A percentile compares a stretch with the other conserved stretches of the same genome.
Conservation (phyloP, 371 early-diverging fungal species). For the Racocetra persica region DNA sequence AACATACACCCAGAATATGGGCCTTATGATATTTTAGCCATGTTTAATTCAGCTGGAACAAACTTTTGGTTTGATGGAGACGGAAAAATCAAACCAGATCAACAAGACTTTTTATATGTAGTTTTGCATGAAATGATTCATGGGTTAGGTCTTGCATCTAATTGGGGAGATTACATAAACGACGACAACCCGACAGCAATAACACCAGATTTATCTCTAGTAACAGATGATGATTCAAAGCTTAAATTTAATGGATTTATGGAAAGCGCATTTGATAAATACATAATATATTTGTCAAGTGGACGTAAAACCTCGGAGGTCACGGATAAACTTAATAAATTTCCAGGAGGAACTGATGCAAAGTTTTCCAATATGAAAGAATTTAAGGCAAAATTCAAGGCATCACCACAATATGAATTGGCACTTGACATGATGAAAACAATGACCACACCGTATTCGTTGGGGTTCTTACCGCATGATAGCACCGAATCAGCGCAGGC, state of each 20-base stretch:
- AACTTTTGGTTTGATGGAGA: slow-evolving; percentile 55
- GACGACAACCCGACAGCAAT: slow-evolving; percentile 28
- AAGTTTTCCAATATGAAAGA: not conserved
- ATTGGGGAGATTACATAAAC: slow-evolving; percentile 52
- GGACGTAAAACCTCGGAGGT: not conserved
- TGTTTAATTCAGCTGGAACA: slow-evolving; percentile 45
- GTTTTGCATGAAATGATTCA: slow-evolving; percentile 70
- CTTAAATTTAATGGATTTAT: slow-evolving; percentile 25
- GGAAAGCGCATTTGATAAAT: slow-evolving; percentile 42
- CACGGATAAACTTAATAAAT: slow-evolving; percentile 28
- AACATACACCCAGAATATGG: slow-evolving; percentile 18
- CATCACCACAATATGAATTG: slow-evolving; percentile 38
- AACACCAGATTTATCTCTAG: slow-evolving; percentile 31
- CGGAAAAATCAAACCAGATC: slow-evolving; percentile 52
- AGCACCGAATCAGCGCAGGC: slow-evolving; percentile 26
- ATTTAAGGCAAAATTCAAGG: slow-evolving; percentile 17
- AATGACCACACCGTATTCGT: slow-evolving; percentile 40
- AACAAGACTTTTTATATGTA: slow-evolving; percentile 67
- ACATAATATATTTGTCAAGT: slow-evolving; percentile 18
- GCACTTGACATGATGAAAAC: slow-evolving; percentile 43
- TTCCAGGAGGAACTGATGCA: not conserved
- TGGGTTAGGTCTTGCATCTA: slow-evolving; percentile 67
- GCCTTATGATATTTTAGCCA: slow-evolving; percentile 33
- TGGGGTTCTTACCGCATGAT: slow-evolving; percentile 30
- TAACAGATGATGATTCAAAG: not conserved